phyloP scores from a whole-genome alignment of 768 basidiomycete species.

The Hirschioporus abietinus region DNA sequence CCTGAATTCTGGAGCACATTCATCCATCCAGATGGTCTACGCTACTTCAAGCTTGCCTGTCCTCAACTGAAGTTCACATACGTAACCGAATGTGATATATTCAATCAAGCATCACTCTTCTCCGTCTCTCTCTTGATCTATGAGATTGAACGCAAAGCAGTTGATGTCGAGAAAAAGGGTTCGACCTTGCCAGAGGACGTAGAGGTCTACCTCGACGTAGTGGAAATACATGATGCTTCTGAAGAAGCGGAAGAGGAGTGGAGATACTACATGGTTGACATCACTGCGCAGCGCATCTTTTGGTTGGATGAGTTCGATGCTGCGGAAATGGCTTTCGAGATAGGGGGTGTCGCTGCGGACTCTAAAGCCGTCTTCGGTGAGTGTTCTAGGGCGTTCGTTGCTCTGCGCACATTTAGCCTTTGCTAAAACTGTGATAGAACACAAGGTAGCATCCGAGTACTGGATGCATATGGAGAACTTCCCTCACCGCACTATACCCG shows the following conservation, averaged over 20 bases:
- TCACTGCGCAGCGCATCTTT: neutral
- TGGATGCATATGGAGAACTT: conserved; percentile 1
- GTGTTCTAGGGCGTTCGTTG: neutral
- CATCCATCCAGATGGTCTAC: neutral
- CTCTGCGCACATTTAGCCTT: no score
- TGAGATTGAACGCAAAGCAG: neutral
- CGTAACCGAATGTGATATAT: neutral
- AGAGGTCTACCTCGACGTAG: neutral
- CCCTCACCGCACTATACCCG: neutral
- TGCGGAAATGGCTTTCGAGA: neutral
- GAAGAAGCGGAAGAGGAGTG: neutral
- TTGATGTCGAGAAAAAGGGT: neutral
- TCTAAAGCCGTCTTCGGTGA: neutral
- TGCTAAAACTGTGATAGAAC: neutral
- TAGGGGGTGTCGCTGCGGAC: neutral
- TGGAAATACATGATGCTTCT: neutral
- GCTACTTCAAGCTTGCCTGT: neutral
- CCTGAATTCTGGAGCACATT: neutral
- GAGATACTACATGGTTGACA: neutral
- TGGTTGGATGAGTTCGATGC: neutral
- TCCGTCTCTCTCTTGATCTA: neutral
- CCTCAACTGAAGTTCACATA: neutral
- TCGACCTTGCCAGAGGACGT: neutral
- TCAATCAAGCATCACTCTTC: neutral
- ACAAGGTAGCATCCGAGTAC: neutral